Base-by-base conservation (phyloP, 345 rosid genomes). In the Bruguiera gymnorhiza region DNA sequence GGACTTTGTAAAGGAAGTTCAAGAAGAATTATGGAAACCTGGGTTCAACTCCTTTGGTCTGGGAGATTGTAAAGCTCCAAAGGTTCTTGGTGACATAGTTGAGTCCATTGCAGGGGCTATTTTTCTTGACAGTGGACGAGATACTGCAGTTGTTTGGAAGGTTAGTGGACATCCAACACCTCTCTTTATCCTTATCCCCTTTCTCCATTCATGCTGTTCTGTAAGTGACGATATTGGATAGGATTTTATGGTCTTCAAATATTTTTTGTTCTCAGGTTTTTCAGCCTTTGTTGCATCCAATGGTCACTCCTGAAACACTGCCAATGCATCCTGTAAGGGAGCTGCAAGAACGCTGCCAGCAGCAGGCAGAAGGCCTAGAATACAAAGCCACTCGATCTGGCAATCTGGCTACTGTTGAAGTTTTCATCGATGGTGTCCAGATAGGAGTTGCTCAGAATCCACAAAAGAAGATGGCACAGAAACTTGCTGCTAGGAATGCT, bases 241-340 rank as follows among this genome's bases (percentile, higher is more conserved):
- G 52, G 15, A 39, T 26, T 6, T 23, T 56, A 16, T 19, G 29
- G 39, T 39, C 58, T 60, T 67, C 16, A 11, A 3, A 34, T 19
- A 52, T 13, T 37, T 27, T 70, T 6, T 43, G 16, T 13, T 63
- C 8, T 2, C 78, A 92, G 99, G 99, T 86, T 67, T 95, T 95
- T 76, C 92, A 90, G 65, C 98, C 98, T n/a, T 72, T 95, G 72
- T 83, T 95, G 82, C 91, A 90, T 23, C 98, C 99, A 21, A 92
- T 95, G 96, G 99, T 95, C 67, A 95, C 99, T 60, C 99, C 99
- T 50, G 99, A 95, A 70, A 95, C 93, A 29, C 90, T 95, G 32
- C 99, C 98, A 10, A 95, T 95, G 99, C 99, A 95, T 86, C 99
- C 99, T 24, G 99, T 95, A n/a, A 74, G 99, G 78, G 99, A 92